Percentiles rank a stretch among this genome's conserved stretches.
Evolutionary conservation across 1,139 yeast species (phyloP).

Genomic region (Pichia sp.): DNA sequence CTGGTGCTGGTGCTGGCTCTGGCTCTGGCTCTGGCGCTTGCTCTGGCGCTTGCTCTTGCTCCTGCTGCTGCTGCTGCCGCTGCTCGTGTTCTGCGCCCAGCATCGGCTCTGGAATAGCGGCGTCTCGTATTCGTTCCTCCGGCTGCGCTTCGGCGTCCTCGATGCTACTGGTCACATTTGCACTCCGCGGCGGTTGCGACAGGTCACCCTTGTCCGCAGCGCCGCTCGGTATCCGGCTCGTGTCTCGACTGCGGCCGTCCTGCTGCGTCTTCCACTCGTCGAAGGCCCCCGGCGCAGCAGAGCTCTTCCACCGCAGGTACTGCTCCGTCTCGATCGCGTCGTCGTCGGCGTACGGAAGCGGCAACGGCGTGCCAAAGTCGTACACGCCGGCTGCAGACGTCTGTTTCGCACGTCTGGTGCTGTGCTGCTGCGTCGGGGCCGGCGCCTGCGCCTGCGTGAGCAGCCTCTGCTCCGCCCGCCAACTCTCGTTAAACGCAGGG

Average conservation of each 20-base stretch:
- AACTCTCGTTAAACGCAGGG: neutral
- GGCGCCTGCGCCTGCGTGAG: neutral
- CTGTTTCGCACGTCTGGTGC: neutral
- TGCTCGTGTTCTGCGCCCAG: no score
- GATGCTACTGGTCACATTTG: neutral
- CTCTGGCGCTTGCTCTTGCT: neutral
- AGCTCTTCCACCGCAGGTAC: neutral
- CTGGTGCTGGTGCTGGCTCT: neutral
- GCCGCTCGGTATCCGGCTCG: neutral
- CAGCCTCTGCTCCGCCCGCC: neutral
- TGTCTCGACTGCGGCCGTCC: neutral
- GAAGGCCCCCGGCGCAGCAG: neutral
- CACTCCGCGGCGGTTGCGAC: neutral
- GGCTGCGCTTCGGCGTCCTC: neutral
- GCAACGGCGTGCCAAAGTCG: constrained; percentile 15
- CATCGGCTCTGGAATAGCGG: no score
- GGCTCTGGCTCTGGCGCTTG: neutral
- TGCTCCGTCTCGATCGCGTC: constrained; percentile 1
- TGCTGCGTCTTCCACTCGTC: neutral
- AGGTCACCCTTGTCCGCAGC: neutral
- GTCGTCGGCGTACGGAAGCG: constrained; percentile 2
- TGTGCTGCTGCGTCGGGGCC: neutral
- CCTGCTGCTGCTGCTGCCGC: no score
- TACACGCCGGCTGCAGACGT: neutral
- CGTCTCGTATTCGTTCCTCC: no score